phyloP scores from a whole-genome alignment of 352 stramenopile species.

The Peronospora tabacina region DNA sequence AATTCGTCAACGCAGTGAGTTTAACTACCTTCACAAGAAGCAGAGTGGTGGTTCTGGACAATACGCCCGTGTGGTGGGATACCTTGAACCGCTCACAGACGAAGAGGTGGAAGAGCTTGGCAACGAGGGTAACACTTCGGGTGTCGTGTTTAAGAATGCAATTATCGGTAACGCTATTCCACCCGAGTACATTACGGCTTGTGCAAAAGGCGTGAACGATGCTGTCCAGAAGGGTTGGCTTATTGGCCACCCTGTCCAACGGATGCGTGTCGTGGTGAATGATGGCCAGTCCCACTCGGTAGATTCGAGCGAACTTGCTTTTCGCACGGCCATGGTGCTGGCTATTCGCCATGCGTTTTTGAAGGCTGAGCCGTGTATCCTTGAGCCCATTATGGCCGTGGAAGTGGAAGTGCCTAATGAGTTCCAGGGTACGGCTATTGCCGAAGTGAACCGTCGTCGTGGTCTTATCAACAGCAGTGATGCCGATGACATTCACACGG shows the following conservation, averaged over 20 bases:
- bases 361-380: constrained; percentile 87
- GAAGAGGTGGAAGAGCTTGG: constrained; percentile 52
- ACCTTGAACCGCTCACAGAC: constrained; percentile 93
- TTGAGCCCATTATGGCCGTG: constrained; percentile 96
- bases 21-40: constrained; percentile 99
- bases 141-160: constrained; percentile 95
- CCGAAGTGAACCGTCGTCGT: constrained; percentile 91
- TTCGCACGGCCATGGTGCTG: constrained; percentile 93
- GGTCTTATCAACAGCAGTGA: constrained; percentile 95
- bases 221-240: constrained; percentile 93
- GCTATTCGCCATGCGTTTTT: constrained; percentile 93
- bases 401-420: constrained; percentile 92
- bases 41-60: constrained; percentile 96
- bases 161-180: constrained; percentile 98
- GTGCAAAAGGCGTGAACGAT: constrained; percentile 96
- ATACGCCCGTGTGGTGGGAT: constrained; percentile 95
- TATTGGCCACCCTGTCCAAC: constrained; percentile 92
- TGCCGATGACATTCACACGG: constrained; percentile 91
- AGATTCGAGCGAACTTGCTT: constrained; percentile 98
- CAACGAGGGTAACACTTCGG: constrained; percentile 24
- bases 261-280: constrained; percentile 80
- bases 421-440: constrained; percentile 93
- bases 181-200: constrained; percentile 96
- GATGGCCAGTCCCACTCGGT: constrained; percentile 94
- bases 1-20: constrained; percentile 88